phyloP scores from a whole-genome alignment of 345 rosid genomes.

The Cochlearia excelsa region DNA sequence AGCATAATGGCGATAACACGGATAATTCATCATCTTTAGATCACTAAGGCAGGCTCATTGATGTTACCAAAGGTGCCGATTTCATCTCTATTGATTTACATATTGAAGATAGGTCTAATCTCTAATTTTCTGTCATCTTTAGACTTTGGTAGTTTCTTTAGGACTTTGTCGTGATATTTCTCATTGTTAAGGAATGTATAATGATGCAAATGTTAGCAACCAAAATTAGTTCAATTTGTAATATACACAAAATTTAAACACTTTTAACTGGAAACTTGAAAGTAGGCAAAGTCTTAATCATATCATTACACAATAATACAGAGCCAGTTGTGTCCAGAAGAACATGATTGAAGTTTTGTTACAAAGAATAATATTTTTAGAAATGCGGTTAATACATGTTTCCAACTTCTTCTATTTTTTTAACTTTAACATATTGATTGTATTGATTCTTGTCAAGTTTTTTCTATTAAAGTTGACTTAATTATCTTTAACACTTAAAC shows the following conservation, averaged over 20 bases:
- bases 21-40: slow-evolving; percentile 23
- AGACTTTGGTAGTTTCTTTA: too few species aligned
- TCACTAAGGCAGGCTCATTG: not conserved
- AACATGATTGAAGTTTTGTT: not conserved
- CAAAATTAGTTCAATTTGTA: too few species aligned
- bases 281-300: too few species aligned
- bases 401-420: not conserved
- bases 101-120: slow-evolving; percentile 12
- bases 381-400: not conserved
- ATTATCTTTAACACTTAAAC: not conserved
- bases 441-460: not conserved
- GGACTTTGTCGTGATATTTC: too few species aligned
- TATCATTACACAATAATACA: too few species aligned
- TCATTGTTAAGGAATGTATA: too few species aligned
- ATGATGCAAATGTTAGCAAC: too few species aligned
- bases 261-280: too few species aligned
- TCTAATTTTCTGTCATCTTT: slow-evolving; percentile 1
- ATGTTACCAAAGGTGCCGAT: not conserved
- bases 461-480: not conserved
- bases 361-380: not conserved
- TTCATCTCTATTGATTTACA: slow-evolving; percentile 13
- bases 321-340: too few species aligned
- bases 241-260: too few species aligned
- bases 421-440: not conserved
- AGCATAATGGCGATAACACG: slow-evolving; percentile 22